These are phyloP conservation scores for Shiraia bambusicola DNA, from an alignment of 2,329 filamentous ascomycete species.

Conservation along the genomic window DNA sequence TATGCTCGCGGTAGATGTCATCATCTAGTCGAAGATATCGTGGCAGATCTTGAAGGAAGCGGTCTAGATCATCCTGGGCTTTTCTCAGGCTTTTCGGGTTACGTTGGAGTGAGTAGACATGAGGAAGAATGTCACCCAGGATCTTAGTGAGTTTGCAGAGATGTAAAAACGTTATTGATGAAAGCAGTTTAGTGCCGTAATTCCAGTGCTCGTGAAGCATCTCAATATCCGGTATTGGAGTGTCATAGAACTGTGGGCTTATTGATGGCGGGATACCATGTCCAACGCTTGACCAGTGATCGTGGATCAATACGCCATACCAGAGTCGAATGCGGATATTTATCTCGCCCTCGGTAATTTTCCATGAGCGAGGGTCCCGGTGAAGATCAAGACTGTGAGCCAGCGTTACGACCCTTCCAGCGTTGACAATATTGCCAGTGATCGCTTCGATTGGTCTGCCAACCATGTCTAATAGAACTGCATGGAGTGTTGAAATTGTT, in stretches of 20 bases:
- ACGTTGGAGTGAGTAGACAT: conserved; percentile 16
- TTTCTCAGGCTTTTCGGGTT: conserved; percentile 10
- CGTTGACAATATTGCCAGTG: conserved; percentile 22
- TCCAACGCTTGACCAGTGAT: conserved; percentile 25
- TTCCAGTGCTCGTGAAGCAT: background rate
- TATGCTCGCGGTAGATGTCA: background rate
- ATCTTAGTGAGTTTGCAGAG: conserved; percentile 22
- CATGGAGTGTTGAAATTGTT: conserved; percentile 21
- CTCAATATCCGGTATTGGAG: conserved; percentile 8
- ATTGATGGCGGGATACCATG: conserved; percentile 22
- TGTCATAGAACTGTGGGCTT: conserved; percentile 16
- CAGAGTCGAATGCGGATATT: conserved; percentile 20
- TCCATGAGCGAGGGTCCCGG: conserved; percentile 18
- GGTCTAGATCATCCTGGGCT: conserved; percentile 12
- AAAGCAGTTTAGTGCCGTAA: background rate
- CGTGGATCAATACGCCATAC: conserved; percentile 25
- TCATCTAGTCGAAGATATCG: conserved; percentile 1
- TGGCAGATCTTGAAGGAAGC: conserved; percentile 15
- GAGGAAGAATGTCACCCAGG: conserved; percentile 17
- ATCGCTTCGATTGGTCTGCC: conserved; percentile 22
- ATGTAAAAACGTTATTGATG: conserved; percentile 12
- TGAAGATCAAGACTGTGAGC: conserved; percentile 23
- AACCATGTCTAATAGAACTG: conserved; percentile 19
- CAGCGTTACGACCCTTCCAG: conserved; percentile 20
- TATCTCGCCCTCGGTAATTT: conserved; percentile 15